phyloP scores from a whole-genome alignment of 495 filamentous ascomycete genomes.

The Mytilinidion resinicola region DNA sequence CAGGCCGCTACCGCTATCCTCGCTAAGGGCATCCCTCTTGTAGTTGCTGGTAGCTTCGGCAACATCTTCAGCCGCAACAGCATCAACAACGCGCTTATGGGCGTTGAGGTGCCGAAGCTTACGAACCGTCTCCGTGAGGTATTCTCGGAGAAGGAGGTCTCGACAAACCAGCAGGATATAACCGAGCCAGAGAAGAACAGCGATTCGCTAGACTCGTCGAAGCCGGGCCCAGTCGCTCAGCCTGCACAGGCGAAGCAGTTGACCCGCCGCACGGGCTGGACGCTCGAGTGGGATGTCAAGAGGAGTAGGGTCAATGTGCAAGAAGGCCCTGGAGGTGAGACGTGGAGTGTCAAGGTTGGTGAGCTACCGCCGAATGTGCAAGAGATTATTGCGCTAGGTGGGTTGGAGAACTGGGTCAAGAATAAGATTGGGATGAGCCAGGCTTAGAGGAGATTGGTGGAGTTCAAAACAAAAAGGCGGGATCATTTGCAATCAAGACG shows the following conservation, averaged over 20 bases:
- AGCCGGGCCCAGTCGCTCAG: conserved; percentile 33
- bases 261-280: conserved; percentile 87
- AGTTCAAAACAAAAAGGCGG: no score
- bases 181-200: conserved; percentile 38
- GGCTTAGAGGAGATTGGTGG: no score
- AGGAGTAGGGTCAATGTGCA: conserved; percentile 60
- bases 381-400: conserved; percentile 57
- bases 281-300: conserved; percentile 74
- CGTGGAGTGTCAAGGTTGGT: conserved; percentile 76
- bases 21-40: conserved; percentile 76
- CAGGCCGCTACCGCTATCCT: conserved; percentile 88
- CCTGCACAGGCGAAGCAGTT: conserved; percentile 45
- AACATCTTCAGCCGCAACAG: conserved; percentile 86
- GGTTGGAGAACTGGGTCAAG: conserved; percentile 64
- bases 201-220: conserved; percentile 41
- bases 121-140: conserved; percentile 61
- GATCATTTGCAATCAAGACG: no score
- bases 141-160: conserved; percentile 37
- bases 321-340: conserved; percentile 56
- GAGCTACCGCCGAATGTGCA: conserved; percentile 86
- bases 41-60: conserved; percentile 78
- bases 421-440: conserved; percentile 43
- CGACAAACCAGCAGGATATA: conserved; percentile 14
- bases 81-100: conserved; percentile 89
- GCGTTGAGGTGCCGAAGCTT: conserved; percentile 71